phyloP scores from a whole-genome alignment of 352 stramenopile genomes.

The Pythium rhizo-oryzae region DNA sequence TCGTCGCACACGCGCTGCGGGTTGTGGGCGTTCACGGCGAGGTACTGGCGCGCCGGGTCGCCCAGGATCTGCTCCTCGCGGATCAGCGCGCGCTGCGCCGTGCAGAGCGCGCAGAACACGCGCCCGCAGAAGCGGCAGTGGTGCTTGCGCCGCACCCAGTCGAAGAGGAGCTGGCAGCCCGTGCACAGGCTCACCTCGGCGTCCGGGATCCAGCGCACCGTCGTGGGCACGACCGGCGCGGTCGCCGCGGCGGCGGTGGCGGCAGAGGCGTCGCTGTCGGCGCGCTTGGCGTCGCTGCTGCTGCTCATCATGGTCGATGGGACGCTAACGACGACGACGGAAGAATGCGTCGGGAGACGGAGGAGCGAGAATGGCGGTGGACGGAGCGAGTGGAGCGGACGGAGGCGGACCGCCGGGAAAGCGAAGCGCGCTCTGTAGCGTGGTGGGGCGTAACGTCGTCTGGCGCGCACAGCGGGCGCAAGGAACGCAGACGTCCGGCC shows the following conservation, averaged over 20 bases:
- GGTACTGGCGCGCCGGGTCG: conserved; percentile 70
- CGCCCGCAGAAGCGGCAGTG: conserved; percentile 79
- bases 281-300: conserved; percentile 6
- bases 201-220: conserved; percentile 84
- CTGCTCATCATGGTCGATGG: conserved; percentile 26
- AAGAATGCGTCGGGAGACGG: too few relatives aligned
- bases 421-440: too few relatives aligned
- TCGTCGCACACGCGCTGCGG: conserved; percentile 84
- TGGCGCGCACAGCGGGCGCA: too few relatives aligned
- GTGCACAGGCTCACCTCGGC: conserved; percentile 79
- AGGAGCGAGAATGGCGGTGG: too few relatives aligned
- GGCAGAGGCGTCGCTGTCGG: too few relatives aligned
- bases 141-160: conserved; percentile 90
- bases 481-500: too few relatives aligned
- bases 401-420: too few relatives aligned
- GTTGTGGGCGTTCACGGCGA: conserved; percentile 81
- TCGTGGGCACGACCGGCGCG: conserved; percentile 41
- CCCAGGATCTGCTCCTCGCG: conserved; percentile 73
- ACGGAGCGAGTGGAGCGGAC: too few relatives aligned
- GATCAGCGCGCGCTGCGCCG: conserved; percentile 68
- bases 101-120: conserved; percentile 83
- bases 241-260: too few relatives aligned
- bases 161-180: conserved; percentile 82
- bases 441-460: too few relatives aligned
- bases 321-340: too few relatives aligned